These are phyloP conservation scores for Magnaporthiopsis incrustans DNA, from an alignment of 2,329 filamentous ascomycete species.

Conservation along the genomic window DNA sequence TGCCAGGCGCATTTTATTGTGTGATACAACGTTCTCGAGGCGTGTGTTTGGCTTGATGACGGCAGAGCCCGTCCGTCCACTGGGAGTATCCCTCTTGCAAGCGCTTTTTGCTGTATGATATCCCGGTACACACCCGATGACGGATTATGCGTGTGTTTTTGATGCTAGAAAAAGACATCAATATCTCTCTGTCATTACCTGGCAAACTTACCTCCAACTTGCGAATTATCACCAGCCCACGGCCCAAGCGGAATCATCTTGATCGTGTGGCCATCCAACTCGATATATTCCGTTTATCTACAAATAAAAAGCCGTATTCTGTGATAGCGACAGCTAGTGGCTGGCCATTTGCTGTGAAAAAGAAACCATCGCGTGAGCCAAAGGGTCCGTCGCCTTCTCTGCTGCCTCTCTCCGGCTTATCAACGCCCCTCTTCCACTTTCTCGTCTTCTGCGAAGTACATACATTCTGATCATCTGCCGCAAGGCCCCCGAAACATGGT, in stretches of 20 bases:
- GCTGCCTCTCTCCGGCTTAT: too few relatives aligned
- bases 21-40: neutral
- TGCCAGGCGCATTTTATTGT: neutral
- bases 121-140: neutral
- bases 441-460: neutral
- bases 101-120: neutral
- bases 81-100: neutral
- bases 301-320: neutral
- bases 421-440: neutral
- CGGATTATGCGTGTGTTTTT: neutral
- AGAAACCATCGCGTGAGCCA: neutral
- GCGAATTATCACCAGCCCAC: too few relatives aligned
- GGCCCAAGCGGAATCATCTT: neutral
- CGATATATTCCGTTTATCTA: neutral
- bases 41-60: neutral
- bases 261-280: neutral
- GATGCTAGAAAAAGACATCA: neutral
- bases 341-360: neutral
- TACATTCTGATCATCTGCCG: neutral
- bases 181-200: too few relatives aligned
- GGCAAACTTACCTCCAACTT: too few relatives aligned
- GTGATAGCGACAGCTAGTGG: neutral
- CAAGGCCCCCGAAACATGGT: neutral
- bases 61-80: too few relatives aligned
- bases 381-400: neutral